These are phyloP conservation scores for carrot (Daucus carota) DNA, from an alignment of 129 eudicot species.

Conservation along the genomic window DNA sequence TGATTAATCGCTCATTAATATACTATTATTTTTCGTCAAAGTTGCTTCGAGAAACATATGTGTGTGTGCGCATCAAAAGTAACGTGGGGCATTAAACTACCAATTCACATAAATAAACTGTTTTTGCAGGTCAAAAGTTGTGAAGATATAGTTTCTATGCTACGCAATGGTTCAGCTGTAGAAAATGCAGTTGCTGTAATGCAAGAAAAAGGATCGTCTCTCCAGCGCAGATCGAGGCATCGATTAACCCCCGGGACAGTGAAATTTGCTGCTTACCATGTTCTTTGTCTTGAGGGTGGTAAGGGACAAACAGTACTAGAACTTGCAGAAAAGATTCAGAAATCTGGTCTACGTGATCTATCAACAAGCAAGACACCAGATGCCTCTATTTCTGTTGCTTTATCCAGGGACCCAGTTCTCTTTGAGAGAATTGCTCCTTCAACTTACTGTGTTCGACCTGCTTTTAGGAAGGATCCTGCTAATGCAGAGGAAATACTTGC, in stretches of 20 bases:
- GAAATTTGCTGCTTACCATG: slow-evolving; percentile 96
- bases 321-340: slow-evolving; percentile 94
- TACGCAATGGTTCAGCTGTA: slow-evolving; percentile 87
- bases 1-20: background rate
- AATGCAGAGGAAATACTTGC: slow-evolving; percentile 76
- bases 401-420: slow-evolving; percentile 87
- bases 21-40: background rate
- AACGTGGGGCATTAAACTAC: background rate
- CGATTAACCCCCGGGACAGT: slow-evolving; percentile 96
- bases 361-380: slow-evolving; percentile 98
- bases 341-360: slow-evolving; percentile 89
- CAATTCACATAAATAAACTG: slow-evolving; percentile 1
- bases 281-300: slow-evolving; percentile 91
- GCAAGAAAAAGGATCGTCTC: slow-evolving; percentile 73
- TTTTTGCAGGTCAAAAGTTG: slow-evolving; percentile 58
- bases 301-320: slow-evolving; percentile 74
- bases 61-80: background rate
- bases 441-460: slow-evolving; percentile 73
- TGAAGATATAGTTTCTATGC: slow-evolving; percentile 60
- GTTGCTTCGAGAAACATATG: background rate
- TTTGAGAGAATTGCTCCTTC: slow-evolving; percentile 95
- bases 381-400: slow-evolving; percentile 94
- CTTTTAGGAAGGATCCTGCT: slow-evolving; percentile 83
- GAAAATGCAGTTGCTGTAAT: slow-evolving; percentile 75
- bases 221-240: slow-evolving; percentile 77